These are phyloP conservation scores for Sambucus nigra DNA, from an alignment of 129 eudicot species.

Conservation along the genomic window DNA sequence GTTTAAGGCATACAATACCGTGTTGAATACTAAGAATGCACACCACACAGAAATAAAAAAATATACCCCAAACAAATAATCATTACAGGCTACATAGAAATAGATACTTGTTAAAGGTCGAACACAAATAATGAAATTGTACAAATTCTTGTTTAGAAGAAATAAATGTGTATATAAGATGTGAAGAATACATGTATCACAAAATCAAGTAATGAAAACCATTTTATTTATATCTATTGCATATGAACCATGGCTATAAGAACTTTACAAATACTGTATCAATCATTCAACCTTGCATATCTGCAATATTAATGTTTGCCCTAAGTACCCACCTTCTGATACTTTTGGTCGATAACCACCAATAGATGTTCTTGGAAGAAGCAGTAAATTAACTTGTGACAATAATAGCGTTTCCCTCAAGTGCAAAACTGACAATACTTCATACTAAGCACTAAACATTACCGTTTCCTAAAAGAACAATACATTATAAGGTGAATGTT, in stretches of 20 bases:
- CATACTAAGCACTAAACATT: constrained; percentile 91
- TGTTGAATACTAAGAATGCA: too few species aligned
- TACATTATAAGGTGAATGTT: constrained; percentile 13
- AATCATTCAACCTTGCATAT: not conserved
- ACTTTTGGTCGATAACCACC: constrained; percentile 92
- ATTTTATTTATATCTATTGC: too few species aligned
- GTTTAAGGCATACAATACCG: too few species aligned
- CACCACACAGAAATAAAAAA: too few species aligned
- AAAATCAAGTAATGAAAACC: not conserved
- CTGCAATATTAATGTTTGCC: not conserved
- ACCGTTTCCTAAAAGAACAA: constrained; percentile 53
- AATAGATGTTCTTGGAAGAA: constrained; percentile 76
- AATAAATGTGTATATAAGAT: too few species aligned
- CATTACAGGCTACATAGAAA: too few species aligned
- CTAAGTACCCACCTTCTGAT: constrained; percentile 67
- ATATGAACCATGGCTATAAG: too few species aligned
- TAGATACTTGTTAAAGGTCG: too few species aligned
- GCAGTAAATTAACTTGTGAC: constrained; percentile 82
- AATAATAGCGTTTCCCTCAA: constrained; percentile 75
- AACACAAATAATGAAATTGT: too few species aligned
- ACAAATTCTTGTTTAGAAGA: too few species aligned
- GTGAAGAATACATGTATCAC: not conserved
- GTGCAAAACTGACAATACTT: constrained; percentile 91
- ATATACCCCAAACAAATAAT: too few species aligned
- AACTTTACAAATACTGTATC: not conserved